Conservation (phyloP, 2,329 filamentous ascomycete species). For the Microascus cirrosus region DNA sequence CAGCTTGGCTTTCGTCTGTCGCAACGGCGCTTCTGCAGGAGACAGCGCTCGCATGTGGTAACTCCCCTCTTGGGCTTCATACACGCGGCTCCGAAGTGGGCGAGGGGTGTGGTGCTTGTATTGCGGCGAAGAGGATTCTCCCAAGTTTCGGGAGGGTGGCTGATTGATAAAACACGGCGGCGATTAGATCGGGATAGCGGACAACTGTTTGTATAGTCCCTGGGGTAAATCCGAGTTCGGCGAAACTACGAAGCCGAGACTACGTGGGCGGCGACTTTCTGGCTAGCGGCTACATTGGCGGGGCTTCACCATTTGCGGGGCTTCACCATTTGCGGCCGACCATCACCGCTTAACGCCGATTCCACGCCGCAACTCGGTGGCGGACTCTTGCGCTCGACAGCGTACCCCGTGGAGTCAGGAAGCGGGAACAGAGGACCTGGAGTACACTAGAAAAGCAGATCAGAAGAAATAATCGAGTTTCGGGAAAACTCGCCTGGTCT, state of each 20-base stretch:
- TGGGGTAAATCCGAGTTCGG: neutral
- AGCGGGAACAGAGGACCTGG: no score
- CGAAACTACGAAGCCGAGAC: neutral
- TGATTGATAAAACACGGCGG: neutral
- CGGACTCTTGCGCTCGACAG: no score
- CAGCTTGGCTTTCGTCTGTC: slow-evolving; percentile 3
- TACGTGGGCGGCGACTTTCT: neutral
- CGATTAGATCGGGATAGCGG: neutral
- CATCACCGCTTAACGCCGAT: neutral
- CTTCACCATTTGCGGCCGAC: neutral
- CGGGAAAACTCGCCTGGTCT: no score
- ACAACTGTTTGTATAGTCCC: no score
- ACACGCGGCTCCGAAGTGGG: neutral
- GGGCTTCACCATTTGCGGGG: neutral
- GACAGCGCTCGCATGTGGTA: slow-evolving; percentile 5
- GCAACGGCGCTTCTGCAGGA: slow-evolving; percentile 3
- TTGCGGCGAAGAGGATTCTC: neutral
- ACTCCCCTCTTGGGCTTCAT: neutral
- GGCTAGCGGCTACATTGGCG: neutral
- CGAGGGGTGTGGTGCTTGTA: neutral
- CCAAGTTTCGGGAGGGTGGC: no score
- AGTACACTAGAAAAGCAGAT: no score
- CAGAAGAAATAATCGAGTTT: no score
- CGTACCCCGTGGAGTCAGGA: no score
- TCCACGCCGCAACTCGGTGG: no score